Conservation (phyloP, 2,329 filamentous ascomycete genomes). For the Gremmenia infestans region DNA sequence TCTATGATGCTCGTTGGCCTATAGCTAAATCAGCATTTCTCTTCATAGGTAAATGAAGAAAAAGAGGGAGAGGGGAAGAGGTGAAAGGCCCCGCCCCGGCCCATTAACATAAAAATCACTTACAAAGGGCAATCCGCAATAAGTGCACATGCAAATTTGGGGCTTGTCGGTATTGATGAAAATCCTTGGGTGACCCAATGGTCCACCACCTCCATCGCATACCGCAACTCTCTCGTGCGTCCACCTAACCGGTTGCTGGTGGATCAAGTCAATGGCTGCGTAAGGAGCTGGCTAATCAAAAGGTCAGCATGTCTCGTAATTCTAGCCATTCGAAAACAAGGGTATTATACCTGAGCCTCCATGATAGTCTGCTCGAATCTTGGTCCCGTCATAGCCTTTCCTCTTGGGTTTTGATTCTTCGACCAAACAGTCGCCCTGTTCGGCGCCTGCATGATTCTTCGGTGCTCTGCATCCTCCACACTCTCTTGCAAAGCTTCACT, state of each 20-base stretch:
- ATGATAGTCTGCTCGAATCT: constrained; percentile 98
- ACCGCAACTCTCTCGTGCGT: constrained; percentile 74
- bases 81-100: not conserved
- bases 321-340: not conserved
- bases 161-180: constrained; percentile 99
- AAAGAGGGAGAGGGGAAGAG: not conserved
- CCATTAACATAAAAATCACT: constrained; percentile 35
- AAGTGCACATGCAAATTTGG: constrained; percentile 83
- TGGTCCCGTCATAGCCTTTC: constrained; percentile 84
- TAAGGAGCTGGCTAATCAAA: constrained; percentile 70
- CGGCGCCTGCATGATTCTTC: constrained; percentile 61
- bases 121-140: constrained; percentile 93
- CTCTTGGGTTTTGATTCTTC: constrained; percentile 74
- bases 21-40: constrained; percentile 13
- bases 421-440: constrained; percentile 83
- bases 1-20: constrained; percentile 90
- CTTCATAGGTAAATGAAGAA: not conserved
- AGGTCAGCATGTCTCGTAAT: constrained; percentile 27
- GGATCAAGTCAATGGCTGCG: constrained; percentile 91
- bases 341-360: constrained; percentile 68
- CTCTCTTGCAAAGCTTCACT: constrained; percentile 52
- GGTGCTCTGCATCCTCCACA: constrained; percentile 36
- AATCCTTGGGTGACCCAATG: constrained; percentile 83
- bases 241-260: constrained; percentile 93
- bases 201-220: constrained; percentile 90